Conservation (phyloP, 352 stramenopile species). For the Phytophthora sansomeana region DNA sequence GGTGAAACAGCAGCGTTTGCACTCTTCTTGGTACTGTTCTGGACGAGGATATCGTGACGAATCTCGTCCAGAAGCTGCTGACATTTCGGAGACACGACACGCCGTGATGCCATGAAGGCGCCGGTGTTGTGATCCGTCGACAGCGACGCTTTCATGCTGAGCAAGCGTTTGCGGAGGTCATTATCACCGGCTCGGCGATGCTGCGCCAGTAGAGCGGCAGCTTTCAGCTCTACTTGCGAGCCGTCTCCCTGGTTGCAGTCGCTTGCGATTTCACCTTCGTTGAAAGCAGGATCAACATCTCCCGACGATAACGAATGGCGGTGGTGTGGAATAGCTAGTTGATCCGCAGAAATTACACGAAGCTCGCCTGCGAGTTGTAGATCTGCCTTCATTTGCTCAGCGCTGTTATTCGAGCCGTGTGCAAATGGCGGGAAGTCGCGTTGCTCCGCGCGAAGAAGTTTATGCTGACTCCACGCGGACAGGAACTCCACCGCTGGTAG, state of each 20-base stretch:
- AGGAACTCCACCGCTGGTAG: conserved; percentile 69
- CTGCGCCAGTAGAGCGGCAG: conserved; percentile 23
- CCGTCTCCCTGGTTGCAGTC: conserved; percentile 16
- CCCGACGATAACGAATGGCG: conserved; percentile 6
- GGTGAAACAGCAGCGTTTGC: conserved; percentile 17
- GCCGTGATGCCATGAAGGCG: conserved; percentile 22
- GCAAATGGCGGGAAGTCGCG: conserved; percentile 65
- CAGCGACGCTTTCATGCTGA: conserved; percentile 41
- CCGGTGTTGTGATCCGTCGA: conserved; percentile 6
- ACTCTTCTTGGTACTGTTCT: conserved; percentile 28
- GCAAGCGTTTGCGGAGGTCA: conserved; percentile 45
- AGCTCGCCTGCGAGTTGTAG: conserved; percentile 68
- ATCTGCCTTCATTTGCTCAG: conserved; percentile 68
- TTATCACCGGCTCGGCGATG: conserved; percentile 33
- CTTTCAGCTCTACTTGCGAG: conserved; percentile 25
- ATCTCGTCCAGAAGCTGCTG: conserved; percentile 59
- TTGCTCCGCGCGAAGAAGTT: conserved; percentile 65
- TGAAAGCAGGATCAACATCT: conserved; percentile 9
- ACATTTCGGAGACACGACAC: conserved; percentile 46
- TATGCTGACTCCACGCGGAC: conserved; percentile 73
- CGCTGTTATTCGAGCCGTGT: conserved; percentile 28
- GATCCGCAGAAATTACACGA: conserved; percentile 50
- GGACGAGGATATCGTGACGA: conserved; percentile 44
- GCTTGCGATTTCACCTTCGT: conserved; percentile 7
- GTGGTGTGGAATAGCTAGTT: conserved; percentile 25